Evolutionary conservation across 495 filamentous ascomycete genomes (phyloP), one percentile per base, ranked within the genome.

Genomic region (Staphylotrichum longicolle): DNA sequence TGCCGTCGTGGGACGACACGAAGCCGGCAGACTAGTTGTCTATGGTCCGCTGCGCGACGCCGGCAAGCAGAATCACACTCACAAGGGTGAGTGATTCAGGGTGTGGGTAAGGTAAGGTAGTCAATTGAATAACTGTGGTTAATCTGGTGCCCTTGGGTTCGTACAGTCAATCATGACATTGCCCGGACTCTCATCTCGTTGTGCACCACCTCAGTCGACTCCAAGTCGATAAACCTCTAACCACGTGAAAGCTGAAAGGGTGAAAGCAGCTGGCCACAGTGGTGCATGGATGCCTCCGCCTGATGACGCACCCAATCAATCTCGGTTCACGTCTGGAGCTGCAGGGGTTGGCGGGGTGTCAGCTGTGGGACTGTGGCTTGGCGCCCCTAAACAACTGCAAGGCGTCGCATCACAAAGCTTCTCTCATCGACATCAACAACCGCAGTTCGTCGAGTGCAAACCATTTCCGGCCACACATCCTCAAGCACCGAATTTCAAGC

Each of bases 1-100:
- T 84, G 67, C 92, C 93, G 30, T 91, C 87, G 58, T 96, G 92
- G 92, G 86, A 85, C 12, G 90, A 93, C 68, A 81, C 83, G 72
- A 80, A 80, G 33, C 72, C 85, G 34, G 74, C 85, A 34, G 86
- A 89, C 69, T 90, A 72, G 65, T 7, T 7, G 37, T 39, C 37
- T 39, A 1, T 6, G 37, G 37, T 10, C 6, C 37, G 6, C 6
- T 39, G 10, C 10, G 6, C 37, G 37, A 39, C 37, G 20, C 20
- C 20, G 20, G 20, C 20, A 27, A 27, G 20, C 20, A 27, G 20
- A 27, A 27, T 27, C 20, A 27, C 20, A 27, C 20, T 27, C 20
- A 27, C 20, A 27, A 27, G 20, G 20, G 20, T 1, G 20, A 27
- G 20, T 27, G 20, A 27, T 27, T 27, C 20, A 27, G 20, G 20